Evolutionary conservation across 2,329 filamentous ascomycete genomes (phyloP).

Genomic region (Hypoxylon sp.): DNA sequence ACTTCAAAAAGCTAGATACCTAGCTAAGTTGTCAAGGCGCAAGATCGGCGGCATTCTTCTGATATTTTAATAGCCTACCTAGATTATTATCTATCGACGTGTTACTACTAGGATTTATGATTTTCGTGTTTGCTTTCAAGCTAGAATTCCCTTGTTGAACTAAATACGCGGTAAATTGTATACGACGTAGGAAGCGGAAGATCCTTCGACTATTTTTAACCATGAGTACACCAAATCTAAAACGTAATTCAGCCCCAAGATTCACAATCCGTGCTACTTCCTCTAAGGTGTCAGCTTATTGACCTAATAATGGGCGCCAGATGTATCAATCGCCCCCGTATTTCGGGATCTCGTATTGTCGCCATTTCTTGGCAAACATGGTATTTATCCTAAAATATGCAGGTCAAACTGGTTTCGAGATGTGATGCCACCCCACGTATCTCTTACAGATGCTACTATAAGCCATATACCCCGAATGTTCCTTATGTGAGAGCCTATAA

Average conservation of each 20-base stretch:
- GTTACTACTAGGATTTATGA: neutral
- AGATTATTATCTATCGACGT: neutral
- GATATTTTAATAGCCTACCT: too few species aligned
- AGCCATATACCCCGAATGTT: slow-evolving; percentile 12
- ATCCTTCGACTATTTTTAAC: neutral
- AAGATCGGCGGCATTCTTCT: too few species aligned
- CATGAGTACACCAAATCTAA: neutral
- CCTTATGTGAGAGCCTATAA: slow-evolving; percentile 17
- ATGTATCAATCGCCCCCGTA: neutral
- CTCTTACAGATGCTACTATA: slow-evolving; percentile 10
- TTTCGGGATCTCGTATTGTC: slow-evolving; percentile 30
- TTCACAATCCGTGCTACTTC: slow-evolving; percentile 4
- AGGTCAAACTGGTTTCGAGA: slow-evolving; percentile 35
- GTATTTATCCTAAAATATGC: slow-evolving; percentile 28
- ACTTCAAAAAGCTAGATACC: too few species aligned
- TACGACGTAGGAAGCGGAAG: neutral
- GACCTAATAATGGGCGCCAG: slow-evolving; percentile 6
- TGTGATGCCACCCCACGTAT: slow-evolving; percentile 43
- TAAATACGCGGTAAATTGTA: neutral
- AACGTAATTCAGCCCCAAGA: neutral
- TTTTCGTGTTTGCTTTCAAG: neutral
- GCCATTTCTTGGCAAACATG: slow-evolving; percentile 31
- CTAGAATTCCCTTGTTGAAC: neutral
- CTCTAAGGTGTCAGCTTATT: neutral
- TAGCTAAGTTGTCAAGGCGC: too few species aligned